These are phyloP conservation scores for Bipolaris cookei DNA, from an alignment of 2,329 filamentous ascomycete species.

Conservation along the genomic window DNA sequence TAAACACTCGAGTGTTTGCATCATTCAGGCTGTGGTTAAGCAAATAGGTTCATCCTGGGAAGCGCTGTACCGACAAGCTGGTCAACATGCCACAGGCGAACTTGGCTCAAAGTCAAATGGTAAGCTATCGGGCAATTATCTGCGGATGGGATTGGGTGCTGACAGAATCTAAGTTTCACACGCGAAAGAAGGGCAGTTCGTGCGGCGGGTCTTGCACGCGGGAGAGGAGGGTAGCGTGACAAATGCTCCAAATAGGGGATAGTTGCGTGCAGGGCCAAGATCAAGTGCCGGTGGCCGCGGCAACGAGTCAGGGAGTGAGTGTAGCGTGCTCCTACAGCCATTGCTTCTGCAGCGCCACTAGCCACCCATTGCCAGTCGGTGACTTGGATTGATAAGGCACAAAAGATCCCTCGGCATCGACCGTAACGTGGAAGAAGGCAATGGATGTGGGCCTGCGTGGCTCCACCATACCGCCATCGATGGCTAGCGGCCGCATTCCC, in stretches of 20 bases:
- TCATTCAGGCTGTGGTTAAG: not conserved
- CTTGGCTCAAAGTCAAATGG: not conserved
- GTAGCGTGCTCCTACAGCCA: no score
- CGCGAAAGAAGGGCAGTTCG: constrained; percentile 1
- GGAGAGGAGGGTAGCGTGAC: not conserved
- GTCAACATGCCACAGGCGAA: not conserved
- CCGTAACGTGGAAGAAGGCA: not conserved
- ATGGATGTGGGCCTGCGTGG: not conserved
- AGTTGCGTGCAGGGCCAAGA: not conserved
- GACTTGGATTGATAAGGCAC: not conserved
- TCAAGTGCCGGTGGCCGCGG: constrained; percentile 11
- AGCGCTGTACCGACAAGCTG: not conserved
- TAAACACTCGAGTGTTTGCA: not conserved
- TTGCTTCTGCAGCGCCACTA: not conserved
- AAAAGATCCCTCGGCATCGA: not conserved
- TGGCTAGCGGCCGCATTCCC: constrained; percentile 6
- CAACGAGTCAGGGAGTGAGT: constrained; percentile 4
- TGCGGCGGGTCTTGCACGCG: constrained; percentile 6
- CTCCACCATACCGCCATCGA: constrained; percentile 1
- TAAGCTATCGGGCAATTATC: not conserved
- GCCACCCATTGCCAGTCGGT: not conserved
- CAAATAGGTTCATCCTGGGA: not conserved
- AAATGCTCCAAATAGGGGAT: not conserved
- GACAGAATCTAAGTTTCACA: constrained; percentile 8
- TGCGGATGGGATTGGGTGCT: not conserved